These are phyloP conservation scores for Rhynchosporium agropyri DNA, from an alignment of 2,329 filamentous ascomycete genomes.

Conservation along the genomic window DNA sequence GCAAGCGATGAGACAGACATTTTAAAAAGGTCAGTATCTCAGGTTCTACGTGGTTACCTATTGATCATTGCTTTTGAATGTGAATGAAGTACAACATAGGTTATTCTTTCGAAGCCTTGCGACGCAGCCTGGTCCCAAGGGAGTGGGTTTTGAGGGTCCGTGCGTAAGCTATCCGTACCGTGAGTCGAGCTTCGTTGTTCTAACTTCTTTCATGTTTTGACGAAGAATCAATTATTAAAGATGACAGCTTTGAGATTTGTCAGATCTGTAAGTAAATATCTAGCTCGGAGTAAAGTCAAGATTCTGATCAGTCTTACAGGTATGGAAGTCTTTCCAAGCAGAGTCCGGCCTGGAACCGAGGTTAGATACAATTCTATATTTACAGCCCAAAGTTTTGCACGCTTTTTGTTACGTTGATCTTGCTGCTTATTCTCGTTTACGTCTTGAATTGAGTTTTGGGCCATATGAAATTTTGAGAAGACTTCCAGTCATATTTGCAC, in stretches of 20 bases:
- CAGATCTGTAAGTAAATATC: slow-evolving; percentile 54
- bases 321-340: slow-evolving; percentile 74
- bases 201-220: slow-evolving; percentile 29
- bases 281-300: background rate
- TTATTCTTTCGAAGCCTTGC: slow-evolving; percentile 25
- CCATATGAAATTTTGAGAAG: background rate
- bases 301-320: slow-evolving; percentile 53
- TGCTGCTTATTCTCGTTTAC: background rate
- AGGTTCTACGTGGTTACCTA: slow-evolving; percentile 25
- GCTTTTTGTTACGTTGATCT: background rate
- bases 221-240: slow-evolving; percentile 32
- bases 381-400: background rate
- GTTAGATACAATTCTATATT: slow-evolving; percentile 50
- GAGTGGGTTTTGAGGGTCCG: slow-evolving; percentile 8
- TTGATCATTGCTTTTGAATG: slow-evolving; percentile 33
- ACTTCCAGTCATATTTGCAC: background rate
- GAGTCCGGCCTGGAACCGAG: slow-evolving; percentile 88
- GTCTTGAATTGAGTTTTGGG: background rate
- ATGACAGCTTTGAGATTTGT: slow-evolving; percentile 65
- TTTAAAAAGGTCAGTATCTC: slow-evolving; percentile 29
- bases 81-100: background rate
- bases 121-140: slow-evolving; percentile 26
- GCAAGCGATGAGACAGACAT: slow-evolving; percentile 54
- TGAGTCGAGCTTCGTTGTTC: slow-evolving; percentile 17
- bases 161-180: slow-evolving; percentile 8